Evolutionary conservation across 768 basidiomycete species (phyloP), one percentile per base, ranked within the genome.

Genomic region (Tephrocybe sp.): DNA sequence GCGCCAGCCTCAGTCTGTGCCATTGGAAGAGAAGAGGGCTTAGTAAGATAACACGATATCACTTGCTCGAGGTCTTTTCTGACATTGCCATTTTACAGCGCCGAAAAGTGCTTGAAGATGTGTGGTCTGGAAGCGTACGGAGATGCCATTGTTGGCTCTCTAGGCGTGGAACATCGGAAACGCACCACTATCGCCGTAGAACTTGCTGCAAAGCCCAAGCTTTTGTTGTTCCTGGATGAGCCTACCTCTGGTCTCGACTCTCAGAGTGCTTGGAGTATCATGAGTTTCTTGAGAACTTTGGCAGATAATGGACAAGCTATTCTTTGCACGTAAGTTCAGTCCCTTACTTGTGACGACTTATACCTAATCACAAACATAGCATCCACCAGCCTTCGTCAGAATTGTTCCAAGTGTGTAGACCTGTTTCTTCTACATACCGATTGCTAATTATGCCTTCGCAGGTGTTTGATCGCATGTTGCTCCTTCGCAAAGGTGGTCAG

Each of bases 231-330:
- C 73, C 68, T 93, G 38, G 92, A 94, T 58, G 91, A 94, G 62
- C 93, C 93, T 0, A 94, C 93, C 2, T 85, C 88, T 31, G 91
- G 91, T 23, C 72, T 94, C 13, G 90, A 92, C 64, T 91, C 89
- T 0, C 89, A 91, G 66, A 87, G 84, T 47, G 90, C 91, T 2
- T 90, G 89, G 88, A 84, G 83, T 10, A 90, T 93, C 50, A 69
- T 91, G 48, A 67, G 76, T 1, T 90, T 94, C 71, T 69, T 94
- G 31, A 76, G 84, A 11, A 77, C 81, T 44, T 79, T 94, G 24
- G 89, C 91, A 5, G 78, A 88, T 52, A 81, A 79, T 49, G 92
- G 92, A 1, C 91, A 92, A 59, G 86, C 89, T 31, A 93, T 94
- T 52, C 70, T 94, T 12, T 94, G 91, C 83, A 94, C 89, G 74